phyloP scores from a whole-genome alignment of 2,329 filamentous ascomycete genomes.

The Ophiocordyceps unilateralis region DNA sequence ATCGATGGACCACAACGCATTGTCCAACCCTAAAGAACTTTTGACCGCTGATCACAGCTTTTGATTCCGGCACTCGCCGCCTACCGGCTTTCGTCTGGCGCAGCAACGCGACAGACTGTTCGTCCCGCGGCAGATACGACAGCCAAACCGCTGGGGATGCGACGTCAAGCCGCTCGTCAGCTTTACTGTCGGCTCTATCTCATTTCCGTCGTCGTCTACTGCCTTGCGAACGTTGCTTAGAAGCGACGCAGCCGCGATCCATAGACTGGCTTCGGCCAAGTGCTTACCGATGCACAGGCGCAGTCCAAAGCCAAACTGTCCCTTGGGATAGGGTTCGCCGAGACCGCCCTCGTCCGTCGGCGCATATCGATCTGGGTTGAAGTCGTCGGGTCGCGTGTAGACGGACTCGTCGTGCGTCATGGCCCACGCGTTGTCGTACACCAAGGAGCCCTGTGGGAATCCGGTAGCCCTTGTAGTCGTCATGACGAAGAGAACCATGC shows the following conservation, averaged over 20 bases:
- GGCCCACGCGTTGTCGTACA: constrained; percentile 24
- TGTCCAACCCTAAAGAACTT: neutral
- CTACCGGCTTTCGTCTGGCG: neutral
- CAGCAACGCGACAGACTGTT: constrained; percentile 3
- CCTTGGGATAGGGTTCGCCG: constrained; percentile 27
- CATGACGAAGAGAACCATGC: constrained; percentile 34
- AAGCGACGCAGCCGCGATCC: constrained; percentile 21
- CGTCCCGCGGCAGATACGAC: constrained; percentile 10
- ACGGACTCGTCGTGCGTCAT: constrained; percentile 23
- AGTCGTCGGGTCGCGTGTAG: constrained; percentile 23
- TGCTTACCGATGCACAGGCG: constrained; percentile 31
- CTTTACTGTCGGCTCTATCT: constrained; percentile 12
- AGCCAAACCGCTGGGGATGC: constrained; percentile 10
- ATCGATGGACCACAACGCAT: no score
- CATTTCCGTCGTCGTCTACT: constrained; percentile 15
- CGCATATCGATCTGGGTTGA: constrained; percentile 27
- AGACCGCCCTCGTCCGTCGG: constrained; percentile 16
- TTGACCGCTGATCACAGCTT: neutral
- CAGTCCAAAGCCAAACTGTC: constrained; percentile 34
- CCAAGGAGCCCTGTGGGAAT: constrained; percentile 35
- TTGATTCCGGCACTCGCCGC: neutral
- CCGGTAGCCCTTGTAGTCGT: constrained; percentile 36
- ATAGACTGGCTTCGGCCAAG: constrained; percentile 28
- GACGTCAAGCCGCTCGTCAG: constrained; percentile 11
- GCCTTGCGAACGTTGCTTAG: constrained; percentile 18